phyloP scores from a whole-genome alignment of 2,329 filamentous ascomycete genomes.

The Exophiala aquamarina region DNA sequence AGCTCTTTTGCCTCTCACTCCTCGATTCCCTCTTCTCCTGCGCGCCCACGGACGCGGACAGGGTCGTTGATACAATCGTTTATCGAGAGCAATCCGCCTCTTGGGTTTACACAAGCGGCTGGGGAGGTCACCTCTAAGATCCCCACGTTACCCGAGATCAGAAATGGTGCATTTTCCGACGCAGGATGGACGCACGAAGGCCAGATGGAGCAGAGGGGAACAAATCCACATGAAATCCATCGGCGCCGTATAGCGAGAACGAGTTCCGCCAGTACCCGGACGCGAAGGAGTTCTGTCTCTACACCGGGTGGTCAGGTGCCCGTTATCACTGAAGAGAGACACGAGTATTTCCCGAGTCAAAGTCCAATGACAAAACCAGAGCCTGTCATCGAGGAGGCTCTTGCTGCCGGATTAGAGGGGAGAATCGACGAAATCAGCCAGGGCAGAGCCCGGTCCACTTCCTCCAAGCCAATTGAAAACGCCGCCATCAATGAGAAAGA shows the following conservation, averaged over 20 bases:
- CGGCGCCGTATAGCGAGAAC: conserved; percentile 27
- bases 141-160: conserved; percentile 33
- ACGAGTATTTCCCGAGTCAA: conserved; percentile 23
- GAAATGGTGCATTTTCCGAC: conserved; percentile 31
- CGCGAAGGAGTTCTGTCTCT: conserved; percentile 21
- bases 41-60: conserved; percentile 18
- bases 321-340: conserved; percentile 22
- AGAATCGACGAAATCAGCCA: background rate
- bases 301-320: conserved; percentile 7
- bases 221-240: conserved; percentile 33
- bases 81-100: conserved; percentile 33
- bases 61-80: conserved; percentile 27
- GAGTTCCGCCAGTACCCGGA: conserved; percentile 27
- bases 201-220: conserved; percentile 32
- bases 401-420: background rate
- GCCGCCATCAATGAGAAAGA: conserved; percentile 9
- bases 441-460: no score
- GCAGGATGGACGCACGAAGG: conserved; percentile 35
- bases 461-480: conserved; percentile 9
- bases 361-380: conserved; percentile 10
- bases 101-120: conserved; percentile 36
- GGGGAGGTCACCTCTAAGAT: conserved; percentile 33
- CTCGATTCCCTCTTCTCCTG: conserved; percentile 6
- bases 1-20: conserved; percentile 9
- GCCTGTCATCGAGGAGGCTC: conserved; percentile 2